Evolutionary conservation across 495 filamentous ascomycete genomes (phyloP).

Genomic region (Aspergillus asperescens): DNA sequence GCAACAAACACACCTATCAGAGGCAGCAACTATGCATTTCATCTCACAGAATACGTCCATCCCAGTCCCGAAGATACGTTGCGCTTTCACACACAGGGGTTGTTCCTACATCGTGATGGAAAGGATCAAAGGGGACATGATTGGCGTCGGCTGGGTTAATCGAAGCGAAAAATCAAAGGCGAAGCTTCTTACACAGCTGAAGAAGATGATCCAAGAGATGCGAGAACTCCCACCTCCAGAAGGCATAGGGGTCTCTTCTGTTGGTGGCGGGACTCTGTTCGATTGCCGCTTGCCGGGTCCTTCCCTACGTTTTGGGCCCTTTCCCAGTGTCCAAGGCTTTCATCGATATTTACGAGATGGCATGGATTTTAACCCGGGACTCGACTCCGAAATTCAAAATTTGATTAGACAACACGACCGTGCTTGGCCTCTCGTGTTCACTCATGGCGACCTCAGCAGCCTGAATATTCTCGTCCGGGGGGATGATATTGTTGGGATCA

Average conservation of each 20-base stretch:
- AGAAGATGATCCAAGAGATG: constrained; percentile 36
- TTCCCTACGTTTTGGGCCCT: constrained; percentile 37
- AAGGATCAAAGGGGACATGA: constrained; percentile 41
- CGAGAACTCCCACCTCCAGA: constrained; percentile 32
- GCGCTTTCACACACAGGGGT: constrained; percentile 39
- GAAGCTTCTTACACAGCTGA: constrained; percentile 43
- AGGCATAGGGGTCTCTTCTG: constrained; percentile 31
- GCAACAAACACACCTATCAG: constrained; percentile 32
- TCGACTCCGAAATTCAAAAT: constrained; percentile 30
- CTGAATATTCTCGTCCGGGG: constrained; percentile 38
- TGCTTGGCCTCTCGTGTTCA: constrained; percentile 32
- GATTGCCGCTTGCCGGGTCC: constrained; percentile 33
- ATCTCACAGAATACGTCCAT: constrained; percentile 44
- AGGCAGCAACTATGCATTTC: constrained; percentile 47
- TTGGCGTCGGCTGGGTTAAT: constrained; percentile 27
- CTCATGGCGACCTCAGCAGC: constrained; percentile 41
- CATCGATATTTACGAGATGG: constrained; percentile 38
- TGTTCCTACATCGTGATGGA: constrained; percentile 50
- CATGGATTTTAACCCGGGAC: constrained; percentile 29
- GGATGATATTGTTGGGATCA: constrained; percentile 41
- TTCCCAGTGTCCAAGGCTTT: constrained; percentile 38
- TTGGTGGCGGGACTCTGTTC: constrained; percentile 38
- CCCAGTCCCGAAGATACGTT: constrained; percentile 47
- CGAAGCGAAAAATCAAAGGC: constrained; percentile 36
- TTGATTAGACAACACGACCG: constrained; percentile 34